Conservation (phyloP, 768 basidiomycete species). For the Leccinum uliginosum region DNA sequence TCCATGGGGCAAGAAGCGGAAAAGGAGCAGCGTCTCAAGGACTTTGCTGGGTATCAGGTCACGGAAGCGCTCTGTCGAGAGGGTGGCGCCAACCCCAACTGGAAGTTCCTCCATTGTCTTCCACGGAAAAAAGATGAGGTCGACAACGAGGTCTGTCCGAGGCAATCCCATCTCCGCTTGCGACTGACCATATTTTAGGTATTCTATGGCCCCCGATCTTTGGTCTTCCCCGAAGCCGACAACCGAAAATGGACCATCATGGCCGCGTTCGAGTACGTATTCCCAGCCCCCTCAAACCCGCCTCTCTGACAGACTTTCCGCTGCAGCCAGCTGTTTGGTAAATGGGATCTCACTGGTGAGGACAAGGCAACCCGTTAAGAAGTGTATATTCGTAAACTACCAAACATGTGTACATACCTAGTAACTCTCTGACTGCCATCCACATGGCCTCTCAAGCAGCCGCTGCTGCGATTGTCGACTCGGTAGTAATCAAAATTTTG, state of each 20-base stretch:
- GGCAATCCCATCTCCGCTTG: neutral
- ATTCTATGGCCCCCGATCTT: conserved; percentile 87
- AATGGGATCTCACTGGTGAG: conserved; percentile 36
- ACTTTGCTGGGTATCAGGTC: conserved; percentile 91
- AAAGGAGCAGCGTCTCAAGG: conserved; percentile 77
- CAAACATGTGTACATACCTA: conserved; percentile 3
- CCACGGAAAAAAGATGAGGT: conserved; percentile 93
- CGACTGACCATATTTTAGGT: conserved; percentile 43
- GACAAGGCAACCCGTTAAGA: conserved; percentile 9
- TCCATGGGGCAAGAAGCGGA: conserved; percentile 99
- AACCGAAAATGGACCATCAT: conserved; percentile 98
- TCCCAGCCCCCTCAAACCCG: neutral
- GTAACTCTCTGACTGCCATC: neutral
- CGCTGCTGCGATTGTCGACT: conserved; percentile 60
- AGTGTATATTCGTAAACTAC: neutral
- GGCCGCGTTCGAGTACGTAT: conserved; percentile 81
- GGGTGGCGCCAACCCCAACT: conserved; percentile 79
- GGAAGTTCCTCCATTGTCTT: conserved; percentile 96
- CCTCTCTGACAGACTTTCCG: conserved; percentile 6
- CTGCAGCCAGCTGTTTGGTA: conserved; percentile 39
- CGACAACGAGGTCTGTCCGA: conserved; percentile 74
- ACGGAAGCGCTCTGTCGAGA: conserved; percentile 81
- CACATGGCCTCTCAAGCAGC: conserved; percentile 37
- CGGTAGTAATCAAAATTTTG: conserved; percentile 62
- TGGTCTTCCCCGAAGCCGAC: conserved; percentile 92